Evolutionary conservation across 768 basidiomycete genomes (phyloP).

Genomic region (Hygrocybe coccinea): DNA sequence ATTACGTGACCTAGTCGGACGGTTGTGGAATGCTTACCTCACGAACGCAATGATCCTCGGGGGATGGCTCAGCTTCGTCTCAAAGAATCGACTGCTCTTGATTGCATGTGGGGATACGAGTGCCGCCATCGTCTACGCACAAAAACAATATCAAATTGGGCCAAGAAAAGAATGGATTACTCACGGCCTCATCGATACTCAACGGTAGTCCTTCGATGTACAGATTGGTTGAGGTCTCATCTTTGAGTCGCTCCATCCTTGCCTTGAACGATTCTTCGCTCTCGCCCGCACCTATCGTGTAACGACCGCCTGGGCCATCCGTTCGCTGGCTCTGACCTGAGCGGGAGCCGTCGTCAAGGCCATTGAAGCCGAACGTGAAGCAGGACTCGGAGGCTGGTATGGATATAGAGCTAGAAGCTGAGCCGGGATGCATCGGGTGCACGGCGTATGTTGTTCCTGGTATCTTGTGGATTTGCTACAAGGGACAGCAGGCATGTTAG

Average conservation of each 20-base stretch:
- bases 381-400: slow-evolving; percentile 6
- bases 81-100: slow-evolving; percentile 74
- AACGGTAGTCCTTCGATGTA: slow-evolving; percentile 82
- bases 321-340: not conserved
- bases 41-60: slow-evolving; percentile 80
- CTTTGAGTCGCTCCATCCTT: slow-evolving; percentile 73
- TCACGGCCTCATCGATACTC: slow-evolving; percentile 61
- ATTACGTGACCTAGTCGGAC: not conserved
- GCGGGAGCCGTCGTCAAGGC: not conserved
- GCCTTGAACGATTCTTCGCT: slow-evolving; percentile 55
- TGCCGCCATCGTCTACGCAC: slow-evolving; percentile 50
- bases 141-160: not conserved
- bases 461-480: slow-evolving; percentile 71
- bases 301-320: slow-evolving; percentile 8
- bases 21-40: slow-evolving; percentile 41
- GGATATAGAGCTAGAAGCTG: slow-evolving; percentile 6
- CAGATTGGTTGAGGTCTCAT: slow-evolving; percentile 64
- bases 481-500: slow-evolving; percentile 4
- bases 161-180: slow-evolving; percentile 11
- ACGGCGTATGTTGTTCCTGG: slow-evolving; percentile 63
- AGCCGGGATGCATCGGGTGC: slow-evolving; percentile 2
- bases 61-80: slow-evolving; percentile 69
- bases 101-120: slow-evolving; percentile 69
- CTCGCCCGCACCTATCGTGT: too few relatives aligned
- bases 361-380: too few relatives aligned